A percentile compares a stretch with the other conserved stretches of the same genome.
Evolutionary conservation across 345 rosid genomes (phyloP).

Genomic region (Eucalyptus curtisii): DNA sequence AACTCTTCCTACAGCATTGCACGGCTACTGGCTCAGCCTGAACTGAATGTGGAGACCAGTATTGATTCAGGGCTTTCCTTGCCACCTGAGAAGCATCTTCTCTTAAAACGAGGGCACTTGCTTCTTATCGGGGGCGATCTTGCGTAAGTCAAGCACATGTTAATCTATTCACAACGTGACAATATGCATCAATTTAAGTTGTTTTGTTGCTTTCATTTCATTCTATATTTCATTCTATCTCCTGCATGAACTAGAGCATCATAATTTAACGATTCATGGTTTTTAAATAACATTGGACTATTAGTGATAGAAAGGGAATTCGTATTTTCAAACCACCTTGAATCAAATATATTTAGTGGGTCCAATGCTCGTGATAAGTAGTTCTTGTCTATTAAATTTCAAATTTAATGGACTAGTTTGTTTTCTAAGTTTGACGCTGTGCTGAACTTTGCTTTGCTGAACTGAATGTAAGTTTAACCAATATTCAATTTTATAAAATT

Average conservation of each 20-base stretch:
- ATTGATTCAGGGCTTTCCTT: neutral
- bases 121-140: slow-evolving; percentile 98
- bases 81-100: no score
- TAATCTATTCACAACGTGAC: neutral
- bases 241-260: neutral
- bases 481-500: no score
- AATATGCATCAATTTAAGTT: neutral
- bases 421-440: neutral
- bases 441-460: neutral
- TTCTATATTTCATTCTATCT: neutral
- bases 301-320: neutral
- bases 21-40: slow-evolving; percentile 86
- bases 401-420: neutral
- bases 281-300: neutral
- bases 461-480: no score
- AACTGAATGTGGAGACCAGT: slow-evolving; percentile 14
- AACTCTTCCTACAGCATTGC: slow-evolving; percentile 84
- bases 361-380: neutral
- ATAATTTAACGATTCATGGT: neutral
- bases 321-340: no score
- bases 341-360: neutral
- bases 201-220: neutral
- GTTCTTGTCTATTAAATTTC: neutral
- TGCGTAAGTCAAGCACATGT: slow-evolving; percentile 57
- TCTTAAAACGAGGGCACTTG: slow-evolving; percentile 49